A percentile compares a stretch with the other conserved stretches of the same genome.
phyloP scores from a whole-genome alignment of 2,329 filamentous ascomycete species.

The Macrophomina phaseolina region DNA sequence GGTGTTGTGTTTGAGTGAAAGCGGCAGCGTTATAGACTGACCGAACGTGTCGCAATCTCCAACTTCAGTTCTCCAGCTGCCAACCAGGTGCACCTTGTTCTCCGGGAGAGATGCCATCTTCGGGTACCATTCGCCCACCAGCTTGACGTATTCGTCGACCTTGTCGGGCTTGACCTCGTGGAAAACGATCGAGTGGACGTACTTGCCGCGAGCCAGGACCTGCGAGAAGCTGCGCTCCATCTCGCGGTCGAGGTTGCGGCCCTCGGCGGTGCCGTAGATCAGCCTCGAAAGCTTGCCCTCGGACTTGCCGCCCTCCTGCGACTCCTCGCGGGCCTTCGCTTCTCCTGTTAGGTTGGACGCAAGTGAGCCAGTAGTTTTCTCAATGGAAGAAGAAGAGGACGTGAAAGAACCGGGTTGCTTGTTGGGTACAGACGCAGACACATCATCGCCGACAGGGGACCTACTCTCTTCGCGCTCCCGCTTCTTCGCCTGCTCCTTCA shows the following conservation, averaged over 20 bases:
- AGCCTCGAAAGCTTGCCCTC: constrained; percentile 77
- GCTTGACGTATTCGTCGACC: constrained; percentile 89
- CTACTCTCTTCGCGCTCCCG: constrained; percentile 86
- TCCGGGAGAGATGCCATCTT: constrained; percentile 81
- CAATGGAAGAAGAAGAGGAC: constrained; percentile 38
- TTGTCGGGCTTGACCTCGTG: constrained; percentile 95
- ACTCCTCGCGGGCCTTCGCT: constrained; percentile 64
- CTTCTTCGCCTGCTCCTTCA: constrained; percentile 75
- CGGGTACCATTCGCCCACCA: constrained; percentile 92
- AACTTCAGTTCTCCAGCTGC: constrained; percentile 97
- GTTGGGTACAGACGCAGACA: constrained; percentile 46
- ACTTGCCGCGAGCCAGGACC: constrained; percentile 93
- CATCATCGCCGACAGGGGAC: constrained; percentile 50
- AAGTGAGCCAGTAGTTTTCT: constrained; percentile 66
- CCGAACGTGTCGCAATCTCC: constrained; percentile 97
- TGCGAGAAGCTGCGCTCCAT: constrained; percentile 96
- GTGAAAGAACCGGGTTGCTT: constrained; percentile 40
- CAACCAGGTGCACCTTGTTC: constrained; percentile 95
- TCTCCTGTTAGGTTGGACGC: constrained; percentile 55
- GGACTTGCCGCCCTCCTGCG: constrained; percentile 65
- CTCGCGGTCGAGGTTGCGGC: constrained; percentile 90
- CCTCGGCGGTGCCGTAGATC: constrained; percentile 97
- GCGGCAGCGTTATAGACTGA: constrained; percentile 52
- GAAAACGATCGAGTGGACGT: constrained; percentile 96
- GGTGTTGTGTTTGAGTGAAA: not conserved